Percentiles rank a stretch among this genome's conserved stretches.
phyloP scores from a whole-genome alignment of 768 basidiomycete genomes.

The Leccinum incarnatum region DNA sequence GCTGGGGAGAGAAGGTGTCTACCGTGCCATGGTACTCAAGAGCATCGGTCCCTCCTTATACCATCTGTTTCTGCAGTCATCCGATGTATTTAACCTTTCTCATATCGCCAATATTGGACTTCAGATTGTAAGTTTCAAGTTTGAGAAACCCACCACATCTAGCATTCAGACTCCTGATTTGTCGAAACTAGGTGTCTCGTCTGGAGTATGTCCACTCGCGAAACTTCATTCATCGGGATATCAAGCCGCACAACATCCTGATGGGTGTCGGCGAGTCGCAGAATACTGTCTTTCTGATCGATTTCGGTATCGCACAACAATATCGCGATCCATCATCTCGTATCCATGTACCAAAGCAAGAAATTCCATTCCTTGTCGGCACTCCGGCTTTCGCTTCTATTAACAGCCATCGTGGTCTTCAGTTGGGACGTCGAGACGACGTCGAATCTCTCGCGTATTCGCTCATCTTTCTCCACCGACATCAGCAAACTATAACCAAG shows the following conservation, averaged over 20 bases:
- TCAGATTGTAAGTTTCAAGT: neutral
- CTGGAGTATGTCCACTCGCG: slow-evolving; percentile 4
- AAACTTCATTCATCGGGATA: slow-evolving; percentile 1
- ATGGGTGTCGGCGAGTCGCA: neutral
- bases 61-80: neutral
- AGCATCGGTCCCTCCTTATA: slow-evolving; percentile 1
- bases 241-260: slow-evolving; percentile 9
- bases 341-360: neutral
- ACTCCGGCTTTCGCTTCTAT: neutral
- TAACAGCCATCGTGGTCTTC: neutral
- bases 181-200: neutral
- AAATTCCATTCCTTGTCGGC: neutral
- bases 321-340: neutral
- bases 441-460: neutral
- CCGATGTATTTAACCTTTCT: neutral
- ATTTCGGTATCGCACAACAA: slow-evolving; percentile 1
- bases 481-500: no score
- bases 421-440: neutral
- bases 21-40: neutral
- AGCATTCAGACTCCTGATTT: neutral
- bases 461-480: neutral
- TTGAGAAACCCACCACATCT: no score
- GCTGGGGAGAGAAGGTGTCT: neutral
- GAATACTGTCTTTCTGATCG: neutral
- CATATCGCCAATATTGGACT: neutral